Base-by-base conservation (phyloP, 441 rosid species). In the Erodium moschatum region DNA sequence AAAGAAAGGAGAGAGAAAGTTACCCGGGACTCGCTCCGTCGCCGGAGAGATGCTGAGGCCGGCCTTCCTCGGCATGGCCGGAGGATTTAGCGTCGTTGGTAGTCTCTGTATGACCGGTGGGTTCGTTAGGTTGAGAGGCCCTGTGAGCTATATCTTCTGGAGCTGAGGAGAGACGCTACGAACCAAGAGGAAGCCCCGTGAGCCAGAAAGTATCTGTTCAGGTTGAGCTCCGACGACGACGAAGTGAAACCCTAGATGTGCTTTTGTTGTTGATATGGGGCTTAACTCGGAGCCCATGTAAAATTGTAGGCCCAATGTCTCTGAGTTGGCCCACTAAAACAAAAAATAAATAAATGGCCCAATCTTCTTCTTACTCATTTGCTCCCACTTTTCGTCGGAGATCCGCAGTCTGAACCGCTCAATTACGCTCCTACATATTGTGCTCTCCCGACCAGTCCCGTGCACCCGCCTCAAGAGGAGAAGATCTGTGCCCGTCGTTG, bases 191-290 rank as follows among this genome's bases (percentile, higher is more conserved):
- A 50, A 50, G 44, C 44, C 9, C 0, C 9, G 44, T 38, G 44
- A 5, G 44, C 44, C 44, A 38, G 44, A 50, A n/a, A 50, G 56
- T 50, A 15, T 48, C 54, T 12, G 54, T 48, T 48, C 16, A 4
- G 54, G 44, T 48, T 50, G 56, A 13, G 56, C 6, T 50, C 18
- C 16, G 56, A n/a, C 1, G 56, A 50, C 15, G 56, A 50, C 15
- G 18, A 48, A 50, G n/a, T 50, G 56, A 50, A 50, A 50, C 56
- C 56, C 56, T 50, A 50, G 56, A 50, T 50, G 56, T 50, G 56
- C 1, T 50, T n/a, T 50, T 24, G 27, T 24, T 24, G 27, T 24
- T 24, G 2, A 24, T 24, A 24, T 24, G 27, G 44, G 44, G 44
- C 44, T 38, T 9, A 5, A 38, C 8, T 9, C 9, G 44, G 44